Conservation (phyloP, 495 filamentous ascomycete genomes). For the Massariosphaeria phaeospora region DNA sequence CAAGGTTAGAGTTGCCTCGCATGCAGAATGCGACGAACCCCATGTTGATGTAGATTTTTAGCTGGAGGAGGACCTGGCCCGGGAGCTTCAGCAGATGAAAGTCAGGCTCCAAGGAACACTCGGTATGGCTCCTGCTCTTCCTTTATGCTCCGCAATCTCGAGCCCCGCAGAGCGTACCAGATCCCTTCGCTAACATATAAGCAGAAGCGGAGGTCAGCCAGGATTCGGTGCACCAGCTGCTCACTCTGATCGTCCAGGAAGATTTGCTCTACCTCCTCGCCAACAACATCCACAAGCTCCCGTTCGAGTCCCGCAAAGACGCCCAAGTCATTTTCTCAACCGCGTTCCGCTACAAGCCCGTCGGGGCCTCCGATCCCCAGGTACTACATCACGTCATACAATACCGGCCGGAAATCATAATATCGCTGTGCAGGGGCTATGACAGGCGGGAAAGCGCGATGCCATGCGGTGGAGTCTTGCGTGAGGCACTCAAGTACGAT, state of each 20-base stretch:
- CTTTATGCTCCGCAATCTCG: background rate
- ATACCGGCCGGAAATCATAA: conserved; percentile 76
- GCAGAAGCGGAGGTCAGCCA: conserved; percentile 79
- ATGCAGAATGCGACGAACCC: background rate
- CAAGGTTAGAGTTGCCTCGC: conserved; percentile 33
- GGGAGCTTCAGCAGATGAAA: conserved; percentile 43
- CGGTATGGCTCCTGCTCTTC: conserved; percentile 22
- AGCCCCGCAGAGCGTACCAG: background rate
- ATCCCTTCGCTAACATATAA: conserved; percentile 12
- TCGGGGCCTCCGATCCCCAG: conserved; percentile 60
- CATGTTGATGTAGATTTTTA: conserved; percentile 15
- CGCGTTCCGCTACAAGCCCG: conserved; percentile 73
- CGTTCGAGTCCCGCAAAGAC: conserved; percentile 92
- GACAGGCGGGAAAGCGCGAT: conserved; percentile 86
- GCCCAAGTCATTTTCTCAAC: conserved; percentile 86
- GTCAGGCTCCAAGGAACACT: conserved; percentile 42
- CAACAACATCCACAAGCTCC: conserved; percentile 68
- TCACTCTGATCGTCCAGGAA: conserved; percentile 75
- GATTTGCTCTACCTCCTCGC: conserved; percentile 82
- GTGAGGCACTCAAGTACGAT: conserved; percentile 90
- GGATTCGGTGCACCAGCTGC: conserved; percentile 75
- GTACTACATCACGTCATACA: conserved; percentile 82
- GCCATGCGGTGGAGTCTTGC: conserved; percentile 82
- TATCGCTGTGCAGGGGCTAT: conserved; percentile 86
- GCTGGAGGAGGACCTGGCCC: conserved; percentile 42